Conservation (phyloP, 1,284 basidiomycete genomes). For the Pisolithus thermaeus region DNA sequence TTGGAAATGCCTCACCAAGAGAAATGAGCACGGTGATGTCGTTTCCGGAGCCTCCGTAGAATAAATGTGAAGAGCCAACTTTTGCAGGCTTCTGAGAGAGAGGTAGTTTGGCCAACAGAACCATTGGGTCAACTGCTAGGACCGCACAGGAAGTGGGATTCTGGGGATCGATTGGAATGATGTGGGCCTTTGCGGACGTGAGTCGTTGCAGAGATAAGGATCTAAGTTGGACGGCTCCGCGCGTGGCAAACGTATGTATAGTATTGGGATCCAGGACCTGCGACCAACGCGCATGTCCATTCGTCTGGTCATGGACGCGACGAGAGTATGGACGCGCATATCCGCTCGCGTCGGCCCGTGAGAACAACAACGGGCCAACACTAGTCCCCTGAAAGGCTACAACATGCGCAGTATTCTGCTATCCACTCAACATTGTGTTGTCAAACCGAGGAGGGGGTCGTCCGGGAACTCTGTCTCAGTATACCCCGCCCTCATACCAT, state of each 20-base stretch:
- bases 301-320: background rate
- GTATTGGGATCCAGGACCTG: slow-evolving; percentile 4
- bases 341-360: too few species aligned
- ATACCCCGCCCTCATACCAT: too few species aligned
- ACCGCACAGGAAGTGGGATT: slow-evolving; percentile 23
- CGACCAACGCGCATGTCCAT: background rate
- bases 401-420: too few species aligned
- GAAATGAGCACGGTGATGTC: slow-evolving; percentile 41
- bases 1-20: slow-evolving; percentile 54
- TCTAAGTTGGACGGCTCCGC: slow-evolving; percentile 16
- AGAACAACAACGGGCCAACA: too few species aligned
- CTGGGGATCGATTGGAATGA: slow-evolving; percentile 40
- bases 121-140: slow-evolving; percentile 26
- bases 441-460: too few species aligned
- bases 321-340: too few species aligned
- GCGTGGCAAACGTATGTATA: slow-evolving; percentile 12
- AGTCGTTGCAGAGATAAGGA: slow-evolving; percentile 19
- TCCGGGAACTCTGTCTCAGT: too few species aligned
- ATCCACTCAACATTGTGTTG: too few species aligned
- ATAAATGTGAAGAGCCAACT: slow-evolving; percentile 59
- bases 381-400: too few species aligned
- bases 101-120: slow-evolving; percentile 41
- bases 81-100: slow-evolving; percentile 45
- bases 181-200: slow-evolving; percentile 36
- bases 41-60: slow-evolving; percentile 46